These are phyloP conservation scores for Pulveroboletus sp. DNA, from an alignment of 768 basidiomycete genomes.

Conservation along the genomic window DNA sequence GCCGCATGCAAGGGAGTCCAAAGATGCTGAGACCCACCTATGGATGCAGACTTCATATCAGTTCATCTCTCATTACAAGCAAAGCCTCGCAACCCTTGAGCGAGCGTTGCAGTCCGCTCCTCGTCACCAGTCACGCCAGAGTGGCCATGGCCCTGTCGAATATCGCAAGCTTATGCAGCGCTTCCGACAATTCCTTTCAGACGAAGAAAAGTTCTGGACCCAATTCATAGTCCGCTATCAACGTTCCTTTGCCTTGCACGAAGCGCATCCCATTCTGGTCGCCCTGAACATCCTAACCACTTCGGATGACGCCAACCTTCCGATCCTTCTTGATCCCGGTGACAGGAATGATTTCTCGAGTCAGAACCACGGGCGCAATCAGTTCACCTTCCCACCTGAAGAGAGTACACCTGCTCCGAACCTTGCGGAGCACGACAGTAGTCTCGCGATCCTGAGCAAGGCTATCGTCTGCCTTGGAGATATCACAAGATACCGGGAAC, in stretches of 20 bases:
- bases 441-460: slow-evolving; percentile 79
- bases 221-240: slow-evolving; percentile 73
- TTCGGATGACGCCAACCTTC: slow-evolving; percentile 34
- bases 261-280: slow-evolving; percentile 55
- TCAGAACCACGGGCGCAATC: slow-evolving; percentile 46
- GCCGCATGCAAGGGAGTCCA: slow-evolving; percentile 67
- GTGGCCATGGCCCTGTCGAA: slow-evolving; percentile 65
- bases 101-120: slow-evolving; percentile 44
- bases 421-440: slow-evolving; percentile 42
- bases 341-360: slow-evolving; percentile 19
- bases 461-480: slow-evolving; percentile 91
- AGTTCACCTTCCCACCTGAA: slow-evolving; percentile 62
- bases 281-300: slow-evolving; percentile 51
- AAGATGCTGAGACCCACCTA: slow-evolving; percentile 76
- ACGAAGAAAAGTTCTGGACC: slow-evolving; percentile 91
- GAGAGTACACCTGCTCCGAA: slow-evolving; percentile 40
- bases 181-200: slow-evolving; percentile 84
- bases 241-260: slow-evolving; percentile 64
- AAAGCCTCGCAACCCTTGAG: slow-evolving; percentile 66
- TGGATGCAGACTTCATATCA: slow-evolving; percentile 93
- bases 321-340: slow-evolving; percentile 20
- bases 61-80: slow-evolving; percentile 80
- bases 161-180: slow-evolving; percentile 81
- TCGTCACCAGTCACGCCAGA: slow-evolving; percentile 35
- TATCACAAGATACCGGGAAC: slow-evolving; percentile 88